Conservation (phyloP, 352 stramenopile genomes). For the Peronospora destructor region DNA sequence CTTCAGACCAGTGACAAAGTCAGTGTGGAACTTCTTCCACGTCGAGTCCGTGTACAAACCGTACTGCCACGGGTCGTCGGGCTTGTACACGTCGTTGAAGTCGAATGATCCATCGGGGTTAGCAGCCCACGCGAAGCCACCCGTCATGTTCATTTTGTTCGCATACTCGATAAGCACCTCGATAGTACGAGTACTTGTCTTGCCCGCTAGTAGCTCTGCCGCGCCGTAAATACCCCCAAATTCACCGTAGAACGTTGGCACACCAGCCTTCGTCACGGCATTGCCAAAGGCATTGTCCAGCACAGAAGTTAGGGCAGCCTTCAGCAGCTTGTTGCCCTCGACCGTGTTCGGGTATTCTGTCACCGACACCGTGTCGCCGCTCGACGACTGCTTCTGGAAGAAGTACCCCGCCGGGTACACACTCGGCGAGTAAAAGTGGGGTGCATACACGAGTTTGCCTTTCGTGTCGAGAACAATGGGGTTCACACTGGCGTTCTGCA, state of each 20-base stretch:
- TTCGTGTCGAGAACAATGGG: constrained; percentile 45
- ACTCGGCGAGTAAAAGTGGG: constrained; percentile 79
- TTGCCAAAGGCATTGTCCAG: constrained; percentile 66
- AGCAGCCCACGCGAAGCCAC: constrained; percentile 73
- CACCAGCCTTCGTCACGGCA: constrained; percentile 34
- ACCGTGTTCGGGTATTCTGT: constrained; percentile 63
- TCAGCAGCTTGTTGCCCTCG: constrained; percentile 48
- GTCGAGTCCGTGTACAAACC: constrained; percentile 64
- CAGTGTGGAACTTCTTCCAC: constrained; percentile 62
- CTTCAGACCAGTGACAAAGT: constrained; percentile 53
- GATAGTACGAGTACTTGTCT: constrained; percentile 68
- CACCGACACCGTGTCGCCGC: constrained; percentile 30
- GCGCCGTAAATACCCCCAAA: constrained; percentile 78
- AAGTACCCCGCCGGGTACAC: constrained; percentile 74
- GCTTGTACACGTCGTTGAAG: constrained; percentile 68
- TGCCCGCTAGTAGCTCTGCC: constrained; percentile 38
- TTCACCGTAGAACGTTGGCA: constrained; percentile 70
- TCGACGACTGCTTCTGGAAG: constrained; percentile 50
- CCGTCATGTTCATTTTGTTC: constrained; percentile 55
- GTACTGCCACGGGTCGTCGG: constrained; percentile 56
- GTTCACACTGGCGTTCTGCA: constrained; percentile 69
- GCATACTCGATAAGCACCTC: constrained; percentile 71
- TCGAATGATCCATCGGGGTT: constrained; percentile 72
- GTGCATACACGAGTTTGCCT: constrained; percentile 76
- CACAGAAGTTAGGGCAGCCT: constrained; percentile 47